Conservation (phyloP, 225 moss, liverwort and hornwort genomes). For the Sphagnum contortum region DNA sequence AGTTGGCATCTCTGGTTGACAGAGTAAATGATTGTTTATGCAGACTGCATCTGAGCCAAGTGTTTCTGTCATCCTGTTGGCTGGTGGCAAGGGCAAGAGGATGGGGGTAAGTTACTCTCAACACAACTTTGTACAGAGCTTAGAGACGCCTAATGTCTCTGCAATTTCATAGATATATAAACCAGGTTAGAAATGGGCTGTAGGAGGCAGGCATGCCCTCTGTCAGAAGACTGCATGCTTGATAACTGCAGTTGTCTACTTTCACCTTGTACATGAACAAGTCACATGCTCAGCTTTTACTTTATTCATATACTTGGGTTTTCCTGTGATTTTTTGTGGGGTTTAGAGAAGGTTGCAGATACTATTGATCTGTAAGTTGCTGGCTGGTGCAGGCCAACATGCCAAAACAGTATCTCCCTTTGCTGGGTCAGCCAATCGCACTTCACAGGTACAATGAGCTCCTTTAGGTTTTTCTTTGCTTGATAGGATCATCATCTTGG, state of each 20-base stretch:
- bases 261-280: not conserved
- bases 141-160: conserved; percentile 1
- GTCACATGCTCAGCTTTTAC: not conserved
- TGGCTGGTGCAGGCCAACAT: conserved; percentile 59
- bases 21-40: conserved; percentile 1
- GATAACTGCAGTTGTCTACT: not conserved
- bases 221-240: conserved; percentile 1
- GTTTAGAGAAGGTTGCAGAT: conserved; percentile 1
- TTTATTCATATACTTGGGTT: not conserved
- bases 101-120: conserved; percentile 60
- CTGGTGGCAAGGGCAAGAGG: conserved; percentile 86
- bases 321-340: not conserved
- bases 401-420: conserved; percentile 91
- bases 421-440: conserved; percentile 78
- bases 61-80: conserved; percentile 72
- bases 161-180: not conserved
- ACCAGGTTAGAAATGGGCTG: not conserved
- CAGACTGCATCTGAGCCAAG: conserved; percentile 42
- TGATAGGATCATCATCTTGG: too few species aligned
- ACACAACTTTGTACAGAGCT: not conserved
- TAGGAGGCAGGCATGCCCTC: conserved; percentile 5
- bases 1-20: not conserved
- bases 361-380: not conserved
- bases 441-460: conserved; percentile 46
- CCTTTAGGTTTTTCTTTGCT: too few species aligned